phyloP scores from a whole-genome alignment of 352 stramenopile species.

The Pythium diclinum region DNA sequence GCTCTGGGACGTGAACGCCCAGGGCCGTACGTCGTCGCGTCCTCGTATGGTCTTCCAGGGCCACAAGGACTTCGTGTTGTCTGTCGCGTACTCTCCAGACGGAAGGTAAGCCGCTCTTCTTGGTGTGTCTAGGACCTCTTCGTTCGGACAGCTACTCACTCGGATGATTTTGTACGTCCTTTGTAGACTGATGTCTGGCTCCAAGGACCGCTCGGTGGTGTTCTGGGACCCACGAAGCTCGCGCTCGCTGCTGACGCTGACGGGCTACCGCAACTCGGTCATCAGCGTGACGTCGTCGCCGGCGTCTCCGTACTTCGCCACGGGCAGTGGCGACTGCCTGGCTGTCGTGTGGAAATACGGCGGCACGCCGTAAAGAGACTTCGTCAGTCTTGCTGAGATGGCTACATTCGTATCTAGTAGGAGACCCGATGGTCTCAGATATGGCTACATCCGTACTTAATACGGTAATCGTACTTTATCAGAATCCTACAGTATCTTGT shows the following conservation, averaged over 20 bases:
- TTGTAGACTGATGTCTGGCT: slow-evolving; percentile 85
- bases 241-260: slow-evolving; percentile 78
- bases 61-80: slow-evolving; percentile 87
- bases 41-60: slow-evolving; percentile 85
- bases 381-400: too few species aligned
- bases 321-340: slow-evolving; percentile 81
- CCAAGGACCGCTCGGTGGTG: slow-evolving; percentile 83
- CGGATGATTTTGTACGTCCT: slow-evolving; percentile 26
- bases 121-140: too few species aligned
- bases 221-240: slow-evolving; percentile 86
- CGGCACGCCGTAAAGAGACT: too few species aligned
- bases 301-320: slow-evolving; percentile 81
- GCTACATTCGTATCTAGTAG: too few species aligned
- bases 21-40: slow-evolving; percentile 73
- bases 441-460: slow-evolving; percentile 15
- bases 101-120: slow-evolving; percentile 75
- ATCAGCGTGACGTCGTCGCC: slow-evolving; percentile 86
- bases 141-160: too few species aligned
- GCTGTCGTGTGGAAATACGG: slow-evolving; percentile 88
- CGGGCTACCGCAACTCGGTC: slow-evolving; percentile 83
- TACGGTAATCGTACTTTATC: too few species aligned
- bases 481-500: neutral
- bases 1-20: slow-evolving; percentile 80
- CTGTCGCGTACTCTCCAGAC: slow-evolving; percentile 83
- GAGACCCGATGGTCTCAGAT: too few species aligned